Evolutionary conservation across 805 yeast species (phyloP), one percentile per base, ranked within the genome.

Genomic region (Hanseniaspora meyeri): DNA sequence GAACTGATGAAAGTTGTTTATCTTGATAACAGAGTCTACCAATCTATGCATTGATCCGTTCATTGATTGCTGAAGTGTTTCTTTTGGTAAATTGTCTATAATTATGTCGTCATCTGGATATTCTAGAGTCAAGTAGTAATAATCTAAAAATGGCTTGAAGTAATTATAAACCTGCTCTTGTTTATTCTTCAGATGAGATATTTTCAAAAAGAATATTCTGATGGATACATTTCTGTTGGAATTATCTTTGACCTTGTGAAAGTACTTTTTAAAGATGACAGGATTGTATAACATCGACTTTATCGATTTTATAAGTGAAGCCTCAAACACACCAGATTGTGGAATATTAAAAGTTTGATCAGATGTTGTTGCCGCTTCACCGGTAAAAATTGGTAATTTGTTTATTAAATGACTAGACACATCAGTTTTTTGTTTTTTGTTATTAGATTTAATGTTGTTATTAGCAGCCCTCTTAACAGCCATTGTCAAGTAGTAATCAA

Each of bases 1-100:
- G 69, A 87, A 87, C 0, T 72, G 68, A 68, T 91, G 98, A 0
- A 96, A 96, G 17, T 36, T 39, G 29, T 54, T 42, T 6, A 54
- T 24, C 20, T 48, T 34, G 49, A 47, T 48, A 19, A 47, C 31
- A 6, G 52, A 39, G 11, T 53, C 57, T 24, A 46, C 27, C 24
- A 53, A 17, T 46, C 49, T 45, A 39, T 53, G 57, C 57, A 53
- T 53, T 19, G 57, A 53, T 10, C 57, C 57, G n/a, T 53, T 53
- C 57, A 53, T 45, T 10, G 57, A 53, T 46, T 53, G 57, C 16
- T 53, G 46, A 4, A 49, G 17, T 4, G 43, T 42, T 37, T 45
- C 51, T 17, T 38, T 32, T 16, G 57, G 57, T 4, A 49, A 10
- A 6, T 49, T 49, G 49, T 46, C 49, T 19, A 46, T 46, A 20